Evolutionary conservation across 441 rosid genomes (phyloP), one percentile per base, ranked within the genome.

Genomic region (Pelargonium cotyledonis): DNA sequence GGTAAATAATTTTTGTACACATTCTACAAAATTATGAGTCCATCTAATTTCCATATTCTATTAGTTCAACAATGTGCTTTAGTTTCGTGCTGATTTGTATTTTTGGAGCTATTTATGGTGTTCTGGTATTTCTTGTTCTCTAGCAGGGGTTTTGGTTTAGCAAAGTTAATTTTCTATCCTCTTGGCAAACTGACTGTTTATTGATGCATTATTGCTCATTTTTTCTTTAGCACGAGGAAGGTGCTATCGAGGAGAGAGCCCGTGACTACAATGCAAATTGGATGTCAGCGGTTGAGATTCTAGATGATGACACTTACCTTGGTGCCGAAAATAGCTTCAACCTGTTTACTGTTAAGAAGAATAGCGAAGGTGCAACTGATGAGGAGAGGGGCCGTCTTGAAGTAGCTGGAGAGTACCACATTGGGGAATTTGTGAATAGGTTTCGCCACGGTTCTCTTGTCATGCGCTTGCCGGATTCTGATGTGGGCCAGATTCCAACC

Each of bases 221-320:
- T 63, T 43, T 8, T 62, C 66, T 78, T 69, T 78, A 93, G 99
- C 97, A 95, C n/a, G 99, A 95, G 79, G 98, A 95, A 80, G 98
- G 99, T 60, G 99, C 97, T 5, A 95, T 95, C 0, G 99, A 95
- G 84, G 99, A 95, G 84, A 83, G 95, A 26, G 99, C 99, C 35
- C 92, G 96, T 58, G 99, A 95, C 72, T 89, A 95, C 73, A 95
- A 90, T 80, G 98, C 99, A 10, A 90, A 89, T 40, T 92, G 99
- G 99, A 92, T 92, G 99, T 85, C 99, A 35, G 99, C 96, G 0
- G 97, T 95, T 76, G 98, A 92, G 84, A 95, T 92, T 75, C 96
- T 95, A 0, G 99, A 95, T 65, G 98, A 95, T 43, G 99, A 95
- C 70, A 80, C 85, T 3, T 95, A 95, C 82, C 84, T 95, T 10